Evolutionary conservation across 1,139 yeast genomes (phyloP), one percentile per base, ranked within the genome.

Genomic region (Pichia sp.): DNA sequence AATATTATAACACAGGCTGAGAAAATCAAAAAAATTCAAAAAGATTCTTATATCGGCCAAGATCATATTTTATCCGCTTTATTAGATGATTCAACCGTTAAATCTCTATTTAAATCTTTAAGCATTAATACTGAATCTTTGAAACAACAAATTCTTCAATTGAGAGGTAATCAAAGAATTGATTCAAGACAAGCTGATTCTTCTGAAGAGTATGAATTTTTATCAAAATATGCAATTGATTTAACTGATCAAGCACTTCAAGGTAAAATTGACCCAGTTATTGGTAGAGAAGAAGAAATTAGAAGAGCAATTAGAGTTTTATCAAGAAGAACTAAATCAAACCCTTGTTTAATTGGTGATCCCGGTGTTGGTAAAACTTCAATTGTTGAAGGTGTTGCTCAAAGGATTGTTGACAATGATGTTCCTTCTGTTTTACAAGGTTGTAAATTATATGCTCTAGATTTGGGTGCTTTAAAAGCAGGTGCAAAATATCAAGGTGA

Each of bases 341-440:
- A 93, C 59, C 95, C 98, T 13, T 91, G 95, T 52, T 69, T 91
- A 51, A 87, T 91, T 57, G 99, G 99, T 72, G 97, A 91, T 58
- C 96, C 98, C 26, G 99, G 99, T 76, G 96, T 91, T 40, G 99
- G 99, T 72, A 91, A 91, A 67, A 93, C 98, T 29, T 85, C 95
- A 18, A 89, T 91, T 55, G 95, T 89, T 38, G 99, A 91, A 69
- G 98, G 98, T 53, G 96, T 91, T 45, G 97, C 98, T 14, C 97
- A 91, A 66, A 76, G 98, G 66, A 88, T 91, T 50, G 80, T 91
- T 48, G 96, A 91, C 57, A 87, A 86, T 46, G 99, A 91, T 64
- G 95, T 93, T 15, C 98, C 98, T 33, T 76, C 80, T 36, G 84
- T 89, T 47, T 72, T 91, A 54, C 82, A 86, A 41, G 79, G 79